Evolutionary conservation across 2,329 filamentous ascomycete species (phyloP).

Genomic region (Magnaporthiopsis incrustans): DNA sequence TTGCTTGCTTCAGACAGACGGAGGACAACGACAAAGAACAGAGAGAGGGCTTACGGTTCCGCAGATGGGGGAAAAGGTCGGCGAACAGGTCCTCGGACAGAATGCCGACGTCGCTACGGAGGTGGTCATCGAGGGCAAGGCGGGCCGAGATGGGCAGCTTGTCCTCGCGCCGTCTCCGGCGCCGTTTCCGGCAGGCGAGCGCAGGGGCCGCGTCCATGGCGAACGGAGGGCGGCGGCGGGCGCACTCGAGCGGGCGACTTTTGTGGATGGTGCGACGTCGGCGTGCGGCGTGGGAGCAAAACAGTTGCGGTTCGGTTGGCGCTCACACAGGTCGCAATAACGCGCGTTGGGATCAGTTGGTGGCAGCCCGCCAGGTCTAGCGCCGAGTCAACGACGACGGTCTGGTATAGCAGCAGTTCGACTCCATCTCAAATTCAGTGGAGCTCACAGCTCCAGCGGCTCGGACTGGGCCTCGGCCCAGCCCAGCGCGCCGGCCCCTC

Average conservation of each 20-base stretch:
- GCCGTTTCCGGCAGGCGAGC: constrained; percentile 27
- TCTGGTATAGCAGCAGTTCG: background rate
- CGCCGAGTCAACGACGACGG: too few species aligned
- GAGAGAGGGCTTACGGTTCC: constrained; percentile 1
- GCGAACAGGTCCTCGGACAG: constrained; percentile 79
- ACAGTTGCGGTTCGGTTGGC: background rate
- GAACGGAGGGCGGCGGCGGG: background rate
- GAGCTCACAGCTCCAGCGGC: background rate
- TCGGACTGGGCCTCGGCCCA: background rate
- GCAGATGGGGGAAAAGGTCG: constrained; percentile 64
- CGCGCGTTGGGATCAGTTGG: too few species aligned
- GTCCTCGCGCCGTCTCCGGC: constrained; percentile 52
- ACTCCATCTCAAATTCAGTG: background rate
- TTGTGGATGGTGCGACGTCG: background rate
- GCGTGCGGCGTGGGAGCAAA: background rate
- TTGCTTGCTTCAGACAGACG: constrained; percentile 8
- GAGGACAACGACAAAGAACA: too few species aligned
- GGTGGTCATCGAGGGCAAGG: constrained; percentile 74
- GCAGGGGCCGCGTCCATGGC: constrained; percentile 5
- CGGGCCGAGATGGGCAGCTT: constrained; percentile 72
- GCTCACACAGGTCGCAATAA: background rate
- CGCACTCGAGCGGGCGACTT: background rate
- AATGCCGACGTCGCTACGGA: constrained; percentile 78
- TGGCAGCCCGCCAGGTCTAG: too few species aligned
- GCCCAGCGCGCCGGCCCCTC: background rate